Evolutionary conservation across 331 rosid species (phyloP), one percentile per base, ranked within the genome.

Genomic region (Quercus lobata): DNA sequence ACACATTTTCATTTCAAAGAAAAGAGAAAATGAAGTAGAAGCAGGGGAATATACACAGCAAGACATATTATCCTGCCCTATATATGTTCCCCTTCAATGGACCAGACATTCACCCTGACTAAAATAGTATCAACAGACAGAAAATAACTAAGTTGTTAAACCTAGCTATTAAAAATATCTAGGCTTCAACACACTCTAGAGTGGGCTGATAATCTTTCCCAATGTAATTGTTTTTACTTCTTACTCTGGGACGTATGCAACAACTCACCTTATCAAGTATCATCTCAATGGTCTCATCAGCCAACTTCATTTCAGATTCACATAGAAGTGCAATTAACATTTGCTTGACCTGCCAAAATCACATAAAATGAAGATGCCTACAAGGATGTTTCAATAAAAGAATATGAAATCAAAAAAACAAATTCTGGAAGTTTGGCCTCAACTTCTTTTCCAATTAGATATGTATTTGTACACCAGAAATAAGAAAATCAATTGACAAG

Each of bases 311-410:
- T 53, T 91, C 98, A 27, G 97, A 88, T 76, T 96, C 99, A 57
- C 88, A 81, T 25, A 96, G 92, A 88, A 96, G 94, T 35, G 97
- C 99, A 76, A 89, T 87, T 79, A 96, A 78, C 99, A 96, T 96
- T 81, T 90, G 84, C 78, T 93, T 93, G 61, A 96, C 99, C 99
- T 96, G 88, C 83, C 41, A 84, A 71, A 80, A 66, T 52, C 81
- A 79, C 7, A 63, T 11, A 49, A 11, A 49, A 49, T 49, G 54
- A 49, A 10, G 54, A 49, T 49, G 54, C 17, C 54, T 49, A 14
- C 17, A 49, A 49, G 54, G 5, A 49, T 49, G 54, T 49, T 49
- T 49, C 54, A 49, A 37, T 37, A 37, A 37, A 37, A 37, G 46
- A 37, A 37, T 37, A 37, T 2, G 46, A 49, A 49, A 49, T 12